Base-by-base conservation (phyloP, 1,284 basidiomycete genomes). In the Boletus smithii region DNA sequence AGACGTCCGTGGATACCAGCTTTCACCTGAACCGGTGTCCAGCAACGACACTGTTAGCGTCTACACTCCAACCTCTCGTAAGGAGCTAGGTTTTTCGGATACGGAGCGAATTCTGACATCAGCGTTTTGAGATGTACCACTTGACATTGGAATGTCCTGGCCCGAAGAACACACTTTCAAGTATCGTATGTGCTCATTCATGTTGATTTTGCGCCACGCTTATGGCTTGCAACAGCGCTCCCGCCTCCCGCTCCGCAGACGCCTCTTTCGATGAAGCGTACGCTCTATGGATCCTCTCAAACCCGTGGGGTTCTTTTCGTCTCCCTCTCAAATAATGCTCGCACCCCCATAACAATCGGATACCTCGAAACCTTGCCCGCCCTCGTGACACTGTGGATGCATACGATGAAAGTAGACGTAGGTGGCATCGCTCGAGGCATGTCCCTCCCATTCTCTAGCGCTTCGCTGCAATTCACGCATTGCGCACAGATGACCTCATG, bases 301-400 rank as follows among this genome's bases (percentile, higher is more conserved):
- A 86, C 80, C 20, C 80, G 72, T 50, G 91, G 91, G 2, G 74
- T 77, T 22, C 79, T 99, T 14, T 76, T 79, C 27, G 68, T 95
- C 7, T 73, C 76, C 18, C 68, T 98, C 41, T 74, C 66, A 13
- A 97, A 97, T 63, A 76, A 81, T 44, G 71, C 73, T 16, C 59
- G 75, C 6, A 55, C 65, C 0, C 62, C 76, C 2, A 67, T 85
- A 26, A 57, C 48, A 4, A 75, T 85, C 0, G 68, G 87, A 8
- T 97, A 95, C 69, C 78, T 92, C 44, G 97, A 99, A 67, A 87
- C 88, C 2, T 84, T 97, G 75, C 95, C 95, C 3, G 97, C 93
- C 85, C 86, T 94, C 61, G 76, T 98, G 41, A 86, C 89, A 53
- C 86, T 91, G 39, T 94, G 88, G 71, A 73, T 97, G 51, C 89